These are phyloP conservation scores for Lasiosphaeria hispida DNA, from an alignment of 495 filamentous ascomycete species.

Conservation along the genomic window DNA sequence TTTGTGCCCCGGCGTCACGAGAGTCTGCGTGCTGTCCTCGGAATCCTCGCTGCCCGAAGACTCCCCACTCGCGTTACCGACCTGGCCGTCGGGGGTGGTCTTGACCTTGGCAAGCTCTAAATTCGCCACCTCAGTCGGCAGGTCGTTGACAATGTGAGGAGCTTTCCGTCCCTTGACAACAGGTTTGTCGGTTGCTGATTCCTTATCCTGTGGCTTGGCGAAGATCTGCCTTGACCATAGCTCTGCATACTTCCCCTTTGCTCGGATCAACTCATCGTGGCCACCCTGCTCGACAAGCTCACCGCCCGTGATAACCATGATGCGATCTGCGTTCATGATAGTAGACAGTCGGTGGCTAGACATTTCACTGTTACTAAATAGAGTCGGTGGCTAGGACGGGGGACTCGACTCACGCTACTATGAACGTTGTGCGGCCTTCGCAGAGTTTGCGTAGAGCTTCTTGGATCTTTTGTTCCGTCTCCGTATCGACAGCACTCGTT, in stretches of 20 bases:
- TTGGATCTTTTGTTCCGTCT: slow-evolving; percentile 74
- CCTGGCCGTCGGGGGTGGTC: slow-evolving; percentile 9
- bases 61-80: slow-evolving; percentile 2
- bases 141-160: slow-evolving; percentile 41
- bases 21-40: slow-evolving; percentile 21
- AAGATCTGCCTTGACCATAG: slow-evolving; percentile 62
- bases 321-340: slow-evolving; percentile 66
- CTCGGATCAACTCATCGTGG: slow-evolving; percentile 58
- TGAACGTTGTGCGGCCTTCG: slow-evolving; percentile 58
- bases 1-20: slow-evolving; percentile 34
- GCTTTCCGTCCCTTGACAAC: slow-evolving; percentile 29
- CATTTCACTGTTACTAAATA: slow-evolving; percentile 21
- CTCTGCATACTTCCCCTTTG: slow-evolving; percentile 58
- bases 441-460: slow-evolving; percentile 58
- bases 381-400: neutral
- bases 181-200: slow-evolving; percentile 16
- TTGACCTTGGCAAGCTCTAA: slow-evolving; percentile 39
- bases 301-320: slow-evolving; percentile 64
- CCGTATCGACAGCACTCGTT: slow-evolving; percentile 57
- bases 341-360: slow-evolving; percentile 63
- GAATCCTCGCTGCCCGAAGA: slow-evolving; percentile 7
- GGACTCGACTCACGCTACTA: slow-evolving; percentile 55
- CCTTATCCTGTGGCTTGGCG: slow-evolving; percentile 47
- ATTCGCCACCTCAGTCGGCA: slow-evolving; percentile 30
- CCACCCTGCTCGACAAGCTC: slow-evolving; percentile 62